Evolutionary conservation across 805 yeast genomes (phyloP), one percentile per base, ranked within the genome.

Genomic region (Candida germanica): DNA sequence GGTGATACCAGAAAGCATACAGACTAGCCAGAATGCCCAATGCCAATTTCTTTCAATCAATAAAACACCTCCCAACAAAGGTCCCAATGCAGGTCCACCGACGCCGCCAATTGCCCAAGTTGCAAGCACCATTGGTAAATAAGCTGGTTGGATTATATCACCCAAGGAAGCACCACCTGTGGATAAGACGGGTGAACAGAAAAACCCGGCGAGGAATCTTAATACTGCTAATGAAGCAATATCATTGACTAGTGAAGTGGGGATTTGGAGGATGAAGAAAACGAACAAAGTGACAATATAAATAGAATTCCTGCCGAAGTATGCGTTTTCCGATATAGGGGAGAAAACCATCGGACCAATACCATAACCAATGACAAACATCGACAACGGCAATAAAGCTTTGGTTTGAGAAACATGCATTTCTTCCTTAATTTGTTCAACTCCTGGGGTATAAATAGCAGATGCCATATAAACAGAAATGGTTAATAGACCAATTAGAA

Each of bases 361-460:
- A 35, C 80, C 84, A 48, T 79, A 79, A 11, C 83, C 86, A 18
- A 78, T 48, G 8, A 79, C 79, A 44, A 73, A 80, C 35, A 77
- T 42, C 0, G 81, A 61, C 45, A 80, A 61, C 3, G 80, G 79
- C 26, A 80, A 58, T 1, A 71, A 59, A 0, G 79, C 78, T 6
- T 65, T 64, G 5, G 66, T 69, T 25, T 55, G 56, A 9, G 71
- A 58, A 7, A 73, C 64, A 11, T 56, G 44, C 46, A 77, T 73
- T 28, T 76, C 71, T 22, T 55, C 55, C 56, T 61, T 66, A 16
- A 80, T 53, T n/a, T 61, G 53, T 15, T 53, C 61, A 26, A 70
- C 58, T 13, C 78, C 74, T 2, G 84, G 83, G 0, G 81, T 69
- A 40, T 72, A 68, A 22, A 77, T 63, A 3, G 83, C 73, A 0